Base-by-base conservation (phyloP, 1,284 basidiomycete species). In the Phlebopus sp. region DNA sequence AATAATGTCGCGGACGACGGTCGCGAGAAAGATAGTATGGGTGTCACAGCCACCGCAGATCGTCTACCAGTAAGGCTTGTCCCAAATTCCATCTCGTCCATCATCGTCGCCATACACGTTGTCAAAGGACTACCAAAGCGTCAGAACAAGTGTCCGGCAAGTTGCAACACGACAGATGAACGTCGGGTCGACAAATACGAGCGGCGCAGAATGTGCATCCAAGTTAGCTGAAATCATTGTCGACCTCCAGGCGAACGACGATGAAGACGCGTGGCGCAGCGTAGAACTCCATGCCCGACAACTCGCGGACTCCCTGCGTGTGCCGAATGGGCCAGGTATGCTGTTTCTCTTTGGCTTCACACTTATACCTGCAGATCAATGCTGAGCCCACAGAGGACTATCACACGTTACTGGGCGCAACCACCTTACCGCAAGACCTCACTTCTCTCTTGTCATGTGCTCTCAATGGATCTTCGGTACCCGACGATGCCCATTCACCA, bases 321-420 rank as follows among this genome's bases (percentile, higher is more conserved):
- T 74, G 46, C 78, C 73, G 63, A 73, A 79, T 59, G 69, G 70
- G 46, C 49, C 69, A 62, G 71, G 79, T 78, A 43, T 44, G 73
- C 52, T 10, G 18, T 25, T 47, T 50, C 43, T 37, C 44, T 30
- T 4, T 34, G 10, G 27, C 8, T 4, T 8, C 21, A 11, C 25
- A 4, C 35, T 21, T 31, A 46, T 49, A 29, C 29, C 40, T 21
- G 35, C 47, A 50, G 48, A 42, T 55, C 55, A 57, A 50, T 38
- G 35, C 42, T 50, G 45, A 47, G 57, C 42, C 46, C 38, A 43
- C 55, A 86, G 84, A 78, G 54, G 86, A 89, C 60, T 78, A 81
- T 54, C 87, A 85, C 63, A 80, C 84, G n/a, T 62, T 73, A 40
- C 72, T 90, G 30, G 87, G 87, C 45, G 72, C 69, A 60, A 78